Conservation (phyloP, 305 asterid species). For the Petunia hybrid region DNA sequence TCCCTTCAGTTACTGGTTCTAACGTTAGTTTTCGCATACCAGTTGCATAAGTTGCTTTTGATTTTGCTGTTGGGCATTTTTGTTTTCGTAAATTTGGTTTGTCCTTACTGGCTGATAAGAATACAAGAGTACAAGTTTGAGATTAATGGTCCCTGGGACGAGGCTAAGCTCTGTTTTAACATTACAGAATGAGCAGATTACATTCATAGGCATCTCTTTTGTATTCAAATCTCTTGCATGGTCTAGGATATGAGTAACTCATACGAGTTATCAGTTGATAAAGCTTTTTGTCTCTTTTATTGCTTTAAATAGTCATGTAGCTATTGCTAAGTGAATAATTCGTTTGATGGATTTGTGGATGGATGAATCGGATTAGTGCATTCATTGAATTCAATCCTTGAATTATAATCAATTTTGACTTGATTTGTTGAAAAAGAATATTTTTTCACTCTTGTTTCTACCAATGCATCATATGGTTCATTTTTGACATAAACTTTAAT, state of each 20-base stretch:
- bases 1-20: conserved; percentile 63
- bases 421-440: too few species aligned
- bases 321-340: conserved; percentile 4
- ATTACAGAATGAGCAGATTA: conserved; percentile 56
- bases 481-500: too few species aligned
- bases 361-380: background rate
- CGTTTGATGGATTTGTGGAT: conserved; percentile 19
- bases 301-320: conserved; percentile 18
- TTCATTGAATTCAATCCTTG: background rate
- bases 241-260: background rate
- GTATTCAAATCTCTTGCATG: background rate
- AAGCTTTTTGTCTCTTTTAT: background rate
- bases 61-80: conserved; percentile 59
- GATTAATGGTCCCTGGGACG: conserved; percentile 99
- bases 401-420: conserved; percentile 19
- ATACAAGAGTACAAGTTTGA: conserved; percentile 91
- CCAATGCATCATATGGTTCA: too few species aligned
- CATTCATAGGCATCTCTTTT: background rate
- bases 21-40: conserved; percentile 56
- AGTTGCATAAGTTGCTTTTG: conserved; percentile 65
- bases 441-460: too few species aligned
- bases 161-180: conserved; percentile 91
- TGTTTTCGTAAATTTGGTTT: conserved; percentile 71
- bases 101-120: conserved; percentile 93
- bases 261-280: background rate